Percentiles rank a stretch among this genome's conserved stretches.
These are phyloP conservation scores for Musa itinerans DNA, from an alignment of 176 grass and related monocot species.

Conservation along the genomic window DNA sequence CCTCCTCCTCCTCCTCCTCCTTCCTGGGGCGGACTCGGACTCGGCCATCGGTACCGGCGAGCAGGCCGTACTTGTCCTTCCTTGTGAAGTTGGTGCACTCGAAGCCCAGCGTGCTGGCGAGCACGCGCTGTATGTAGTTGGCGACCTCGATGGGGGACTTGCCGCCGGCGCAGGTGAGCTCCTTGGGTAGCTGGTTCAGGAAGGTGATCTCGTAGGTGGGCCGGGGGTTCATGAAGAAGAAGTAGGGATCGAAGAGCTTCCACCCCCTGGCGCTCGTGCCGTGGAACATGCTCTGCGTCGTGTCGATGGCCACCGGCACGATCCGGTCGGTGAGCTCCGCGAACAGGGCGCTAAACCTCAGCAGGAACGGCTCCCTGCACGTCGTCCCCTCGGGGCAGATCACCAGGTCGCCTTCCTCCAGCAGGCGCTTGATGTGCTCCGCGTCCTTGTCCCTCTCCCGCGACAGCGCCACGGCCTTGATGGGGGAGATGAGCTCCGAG, in stretches of 20 bases:
- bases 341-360: conserved; percentile 91
- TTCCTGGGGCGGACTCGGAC: conserved; percentile 59
- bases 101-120: conserved; percentile 76
- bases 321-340: conserved; percentile 97
- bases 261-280: conserved; percentile 75
- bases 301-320: conserved; percentile 85
- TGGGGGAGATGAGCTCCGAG: conserved; percentile 92
- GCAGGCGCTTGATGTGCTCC: conserved; percentile 70
- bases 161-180: conserved; percentile 79
- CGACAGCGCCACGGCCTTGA: conserved; percentile 80
- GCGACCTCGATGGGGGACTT: conserved; percentile 93
- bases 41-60: conserved; percentile 77
- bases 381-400: conserved; percentile 99
- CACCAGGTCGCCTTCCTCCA: conserved; percentile 94
- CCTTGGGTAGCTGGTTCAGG: conserved; percentile 74
- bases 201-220: conserved; percentile 94
- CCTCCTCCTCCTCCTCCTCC: conserved; percentile 7
- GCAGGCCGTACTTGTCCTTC: conserved; percentile 91
- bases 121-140: conserved; percentile 91
- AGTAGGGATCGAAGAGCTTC: conserved; percentile 94
- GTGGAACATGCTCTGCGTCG: conserved; percentile 92
- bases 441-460: conserved; percentile 93
- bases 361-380: conserved; percentile 90
- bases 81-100: conserved; percentile 89
- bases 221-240: conserved; percentile 98